Conservation (phyloP, 768 basidiomycete species). For the Lyophyllum atratum region DNA sequence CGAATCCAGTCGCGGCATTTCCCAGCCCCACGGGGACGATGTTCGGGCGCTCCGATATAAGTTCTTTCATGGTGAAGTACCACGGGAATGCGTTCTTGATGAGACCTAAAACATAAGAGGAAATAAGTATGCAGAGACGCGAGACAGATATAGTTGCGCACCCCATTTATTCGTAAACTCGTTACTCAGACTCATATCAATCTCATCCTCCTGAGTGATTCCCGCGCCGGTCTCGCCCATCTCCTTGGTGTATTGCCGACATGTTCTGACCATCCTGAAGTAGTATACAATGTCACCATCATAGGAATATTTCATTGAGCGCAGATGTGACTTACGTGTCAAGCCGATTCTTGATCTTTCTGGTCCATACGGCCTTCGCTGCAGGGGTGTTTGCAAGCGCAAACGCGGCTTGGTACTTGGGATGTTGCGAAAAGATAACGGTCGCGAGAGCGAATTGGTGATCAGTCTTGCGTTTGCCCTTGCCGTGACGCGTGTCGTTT, state of each 20-base stretch:
- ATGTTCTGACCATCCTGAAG: not conserved
- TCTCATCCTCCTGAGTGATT: slow-evolving; percentile 11
- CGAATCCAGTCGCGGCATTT: no score
- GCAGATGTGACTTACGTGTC: not conserved
- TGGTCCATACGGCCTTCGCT: slow-evolving; percentile 2
- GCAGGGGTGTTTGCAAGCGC: not conserved
- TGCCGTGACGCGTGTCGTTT: slow-evolving; percentile 9
- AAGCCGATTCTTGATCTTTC: slow-evolving; percentile 1
- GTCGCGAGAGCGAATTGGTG: slow-evolving; percentile 11
- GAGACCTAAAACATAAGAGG: not conserved
- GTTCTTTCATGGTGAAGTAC: not conserved
- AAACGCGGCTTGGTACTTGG: no score
- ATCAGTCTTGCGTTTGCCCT: slow-evolving; percentile 16
- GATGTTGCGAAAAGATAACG: slow-evolving; percentile 14
- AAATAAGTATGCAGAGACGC: not conserved
- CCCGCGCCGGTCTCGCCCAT: slow-evolving; percentile 19
- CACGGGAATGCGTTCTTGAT: not conserved
- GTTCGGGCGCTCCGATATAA: slow-evolving; percentile 21
- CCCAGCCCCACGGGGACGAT: no score
- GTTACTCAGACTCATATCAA: slow-evolving; percentile 12
- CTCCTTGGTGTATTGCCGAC: not conserved
- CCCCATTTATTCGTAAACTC: slow-evolving; percentile 13
- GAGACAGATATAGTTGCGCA: not conserved
- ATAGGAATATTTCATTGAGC: no score
- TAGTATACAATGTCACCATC: no score